These are phyloP conservation scores for Rhizophlyctis rosea DNA, from an alignment of 192 early-diverging fungal genomes.

Conservation along the genomic window DNA sequence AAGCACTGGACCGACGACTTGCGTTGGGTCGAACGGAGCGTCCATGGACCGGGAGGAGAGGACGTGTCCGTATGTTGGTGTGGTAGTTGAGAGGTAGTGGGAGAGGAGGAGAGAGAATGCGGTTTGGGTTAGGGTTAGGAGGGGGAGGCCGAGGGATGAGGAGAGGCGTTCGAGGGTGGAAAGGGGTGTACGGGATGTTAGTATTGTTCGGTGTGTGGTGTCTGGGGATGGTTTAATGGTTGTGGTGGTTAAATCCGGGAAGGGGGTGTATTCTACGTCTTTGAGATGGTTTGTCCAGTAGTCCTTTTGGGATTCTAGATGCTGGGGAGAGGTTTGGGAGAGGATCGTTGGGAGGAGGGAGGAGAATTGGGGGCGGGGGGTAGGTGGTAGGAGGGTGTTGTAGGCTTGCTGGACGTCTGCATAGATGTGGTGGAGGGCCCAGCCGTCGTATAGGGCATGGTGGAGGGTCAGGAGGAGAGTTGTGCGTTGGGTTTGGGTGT, in stretches of 20 bases:
- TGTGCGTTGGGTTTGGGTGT: not conserved
- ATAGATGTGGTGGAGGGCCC: slow-evolving; percentile 17
- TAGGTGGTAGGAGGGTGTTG: not conserved
- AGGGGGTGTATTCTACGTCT: not conserved
- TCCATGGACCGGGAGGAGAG: slow-evolving; percentile 17
- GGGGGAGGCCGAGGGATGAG: too few species aligned
- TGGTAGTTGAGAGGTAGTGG: too few species aligned
- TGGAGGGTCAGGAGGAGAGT: slow-evolving; percentile 30
- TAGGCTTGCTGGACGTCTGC: slow-evolving; percentile 13
- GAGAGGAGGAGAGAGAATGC: too few species aligned
- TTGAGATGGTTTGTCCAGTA: slow-evolving; percentile 5
- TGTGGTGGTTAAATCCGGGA: slow-evolving; percentile 9
- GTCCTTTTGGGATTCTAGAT: not conserved
- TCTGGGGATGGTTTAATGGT: slow-evolving; percentile 6
- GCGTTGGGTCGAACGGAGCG: not conserved
- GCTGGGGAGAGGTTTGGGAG: not conserved
- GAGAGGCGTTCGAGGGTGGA: too few species aligned
- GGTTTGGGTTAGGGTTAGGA: too few species aligned
- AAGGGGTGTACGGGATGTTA: too few species aligned
- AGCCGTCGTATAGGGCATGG: slow-evolving; percentile 38
- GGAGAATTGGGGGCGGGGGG: slow-evolving; percentile 2
- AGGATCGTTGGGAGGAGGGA: slow-evolving; percentile 3
- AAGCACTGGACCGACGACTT: slow-evolving; percentile 11
- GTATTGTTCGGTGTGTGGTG: slow-evolving; percentile 1
- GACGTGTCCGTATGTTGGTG: slow-evolving; percentile 22